Percentiles rank a stretch among this genome's conserved stretches.
phyloP scores from a whole-genome alignment of 2,329 filamentous ascomycete genomes.

The Alternaria dauci region DNA sequence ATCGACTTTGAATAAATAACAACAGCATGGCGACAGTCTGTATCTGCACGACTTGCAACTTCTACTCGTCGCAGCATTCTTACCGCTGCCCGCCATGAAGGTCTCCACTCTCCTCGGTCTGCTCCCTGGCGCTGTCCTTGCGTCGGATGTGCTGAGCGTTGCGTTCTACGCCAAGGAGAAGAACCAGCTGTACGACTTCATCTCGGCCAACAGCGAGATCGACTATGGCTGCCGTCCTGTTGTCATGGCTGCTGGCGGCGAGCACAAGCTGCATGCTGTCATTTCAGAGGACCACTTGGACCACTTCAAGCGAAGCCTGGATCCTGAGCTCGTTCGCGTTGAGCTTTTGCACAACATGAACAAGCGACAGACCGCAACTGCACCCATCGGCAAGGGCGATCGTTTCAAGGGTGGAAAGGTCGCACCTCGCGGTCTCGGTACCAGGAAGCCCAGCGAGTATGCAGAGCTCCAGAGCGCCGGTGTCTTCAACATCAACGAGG shows the following conservation, averaged over 20 bases:
- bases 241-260: constrained; percentile 35
- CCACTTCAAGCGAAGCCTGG: constrained; percentile 32
- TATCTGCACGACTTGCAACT: constrained; percentile 14
- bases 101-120: constrained; percentile 35
- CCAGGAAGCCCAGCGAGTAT: constrained; percentile 44
- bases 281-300: constrained; percentile 36
- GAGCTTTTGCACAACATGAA: constrained; percentile 36
- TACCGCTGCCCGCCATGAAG: constrained; percentile 31
- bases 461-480: constrained; percentile 44
- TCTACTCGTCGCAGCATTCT: constrained; percentile 6
- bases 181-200: constrained; percentile 37
- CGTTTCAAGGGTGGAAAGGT: constrained; percentile 55
- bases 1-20: constrained; percentile 15
- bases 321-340: constrained; percentile 34
- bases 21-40: constrained; percentile 1
- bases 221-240: constrained; percentile 49
- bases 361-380: constrained; percentile 39
- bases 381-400: constrained; percentile 50
- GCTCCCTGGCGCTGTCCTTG: constrained; percentile 36
- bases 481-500: constrained; percentile 58
- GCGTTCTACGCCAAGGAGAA: constrained; percentile 45
- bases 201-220: constrained; percentile 40
- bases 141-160: constrained; percentile 39
- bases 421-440: constrained; percentile 54
- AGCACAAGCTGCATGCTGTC: constrained; percentile 45